Conservation (phyloP, 1,139 yeast species). For the Geotrichum klebahnii region DNA sequence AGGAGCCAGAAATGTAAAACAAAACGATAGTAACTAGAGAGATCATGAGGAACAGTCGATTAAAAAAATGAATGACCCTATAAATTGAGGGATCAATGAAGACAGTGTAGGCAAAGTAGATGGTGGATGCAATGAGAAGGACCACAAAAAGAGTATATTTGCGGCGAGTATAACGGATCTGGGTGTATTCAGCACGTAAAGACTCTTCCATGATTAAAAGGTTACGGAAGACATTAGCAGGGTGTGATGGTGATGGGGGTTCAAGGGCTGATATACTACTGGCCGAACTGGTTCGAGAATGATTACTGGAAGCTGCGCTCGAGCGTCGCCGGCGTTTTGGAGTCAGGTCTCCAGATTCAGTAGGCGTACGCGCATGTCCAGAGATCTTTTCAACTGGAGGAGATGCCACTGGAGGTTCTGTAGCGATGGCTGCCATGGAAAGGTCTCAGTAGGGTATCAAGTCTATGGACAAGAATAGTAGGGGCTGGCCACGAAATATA, state of each 20-base stretch:
- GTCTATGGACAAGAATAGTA: too few relatives aligned
- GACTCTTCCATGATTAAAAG: slow-evolving; percentile 80
- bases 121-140: slow-evolving; percentile 40
- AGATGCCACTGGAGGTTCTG: slow-evolving; percentile 1
- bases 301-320: slow-evolving; percentile 16
- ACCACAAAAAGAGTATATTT: slow-evolving; percentile 71
- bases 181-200: slow-evolving; percentile 71
- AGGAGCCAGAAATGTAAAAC: slow-evolving; percentile 86
- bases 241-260: slow-evolving; percentile 26
- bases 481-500: too few relatives aligned
- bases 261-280: slow-evolving; percentile 8
- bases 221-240: slow-evolving; percentile 47
- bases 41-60: slow-evolving; percentile 61
- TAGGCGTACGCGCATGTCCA: neutral
- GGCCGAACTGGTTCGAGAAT: slow-evolving; percentile 17
- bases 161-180: slow-evolving; percentile 63
- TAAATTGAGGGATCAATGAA: slow-evolving; percentile 38
- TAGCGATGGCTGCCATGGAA: slow-evolving; percentile 3
- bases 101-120: slow-evolving; percentile 35
- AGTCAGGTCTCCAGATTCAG: slow-evolving; percentile 13
- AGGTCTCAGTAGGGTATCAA: neutral
- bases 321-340: slow-evolving; percentile 20
- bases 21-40: slow-evolving; percentile 65
- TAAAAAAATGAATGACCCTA: slow-evolving; percentile 38
- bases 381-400: slow-evolving; percentile 5